These are phyloP conservation scores for Avena sativa DNA, from an alignment of 176 grass and related monocot genomes.

Conservation along the genomic window DNA sequence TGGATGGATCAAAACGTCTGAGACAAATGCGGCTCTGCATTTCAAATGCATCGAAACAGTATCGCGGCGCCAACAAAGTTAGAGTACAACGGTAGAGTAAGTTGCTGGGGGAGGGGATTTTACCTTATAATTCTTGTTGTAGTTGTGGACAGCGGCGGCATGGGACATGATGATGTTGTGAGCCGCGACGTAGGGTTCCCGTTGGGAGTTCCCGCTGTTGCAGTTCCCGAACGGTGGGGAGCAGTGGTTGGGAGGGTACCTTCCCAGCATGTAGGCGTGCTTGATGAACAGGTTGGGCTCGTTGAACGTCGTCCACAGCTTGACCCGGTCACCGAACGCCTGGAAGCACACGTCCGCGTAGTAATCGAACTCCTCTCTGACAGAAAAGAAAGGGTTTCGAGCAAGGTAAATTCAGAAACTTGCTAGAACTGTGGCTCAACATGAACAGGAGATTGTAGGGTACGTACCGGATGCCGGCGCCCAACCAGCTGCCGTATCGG, in stretches of 20 bases:
- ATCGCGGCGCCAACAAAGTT: too few relatives aligned
- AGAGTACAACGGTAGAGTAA: neutral
- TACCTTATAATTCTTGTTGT: conserved; percentile 66
- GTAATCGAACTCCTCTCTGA: conserved; percentile 62
- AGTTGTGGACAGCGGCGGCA: conserved; percentile 54
- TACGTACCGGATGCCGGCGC: conserved; percentile 50
- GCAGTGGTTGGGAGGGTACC: conserved; percentile 51
- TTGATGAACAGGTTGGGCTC: conserved; percentile 66
- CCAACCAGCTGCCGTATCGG: conserved; percentile 55
- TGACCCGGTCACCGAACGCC: conserved; percentile 71
- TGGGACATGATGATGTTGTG: conserved; percentile 76
- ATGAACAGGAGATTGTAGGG: neutral
- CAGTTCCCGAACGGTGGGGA: conserved; percentile 62
- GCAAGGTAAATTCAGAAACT: neutral
- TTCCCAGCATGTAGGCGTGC: conserved; percentile 43
- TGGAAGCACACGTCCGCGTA: conserved; percentile 74
- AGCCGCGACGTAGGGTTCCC: conserved; percentile 56
- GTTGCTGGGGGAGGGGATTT: neutral
- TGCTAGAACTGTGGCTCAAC: neutral
- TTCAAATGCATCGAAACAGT: too few relatives aligned
- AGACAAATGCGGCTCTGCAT: neutral
- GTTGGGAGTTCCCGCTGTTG: conserved; percentile 43
- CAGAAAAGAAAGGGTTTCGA: neutral
- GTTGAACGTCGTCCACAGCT: conserved; percentile 75
- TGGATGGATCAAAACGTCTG: neutral